phyloP scores from a whole-genome alignment of 2,329 filamentous ascomycete genomes.

The Nigrospora osmanthi region DNA sequence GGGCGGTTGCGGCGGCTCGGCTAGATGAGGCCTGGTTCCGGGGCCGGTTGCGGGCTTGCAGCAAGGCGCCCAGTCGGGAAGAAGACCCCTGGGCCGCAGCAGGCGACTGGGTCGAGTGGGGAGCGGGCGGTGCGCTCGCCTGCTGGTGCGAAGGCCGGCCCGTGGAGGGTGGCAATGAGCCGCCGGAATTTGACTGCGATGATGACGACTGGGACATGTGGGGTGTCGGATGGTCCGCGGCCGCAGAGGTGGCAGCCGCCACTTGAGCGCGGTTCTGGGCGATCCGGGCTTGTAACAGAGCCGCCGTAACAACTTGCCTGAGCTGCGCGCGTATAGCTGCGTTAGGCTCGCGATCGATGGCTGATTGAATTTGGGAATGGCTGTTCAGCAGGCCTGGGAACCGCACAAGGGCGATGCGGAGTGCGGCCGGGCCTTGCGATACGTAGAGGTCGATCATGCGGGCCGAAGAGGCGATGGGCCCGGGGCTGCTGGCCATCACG shows the following conservation, averaged over 20 bases:
- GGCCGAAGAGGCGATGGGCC: constrained; percentile 34
- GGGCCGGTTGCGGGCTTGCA: background rate
- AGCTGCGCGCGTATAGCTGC: constrained; percentile 39
- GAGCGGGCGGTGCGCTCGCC: background rate
- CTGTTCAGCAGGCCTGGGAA: constrained; percentile 42
- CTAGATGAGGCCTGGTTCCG: background rate
- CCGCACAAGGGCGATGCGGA: constrained; percentile 35
- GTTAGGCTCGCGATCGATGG: constrained; percentile 44
- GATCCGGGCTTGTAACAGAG: constrained; percentile 36
- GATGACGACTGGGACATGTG: constrained; percentile 6
- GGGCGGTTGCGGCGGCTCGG: background rate
- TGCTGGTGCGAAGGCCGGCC: background rate
- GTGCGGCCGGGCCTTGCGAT: constrained; percentile 37
- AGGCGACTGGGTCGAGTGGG: background rate
- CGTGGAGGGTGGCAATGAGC: constrained; percentile 1
- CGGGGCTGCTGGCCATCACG: constrained; percentile 6
- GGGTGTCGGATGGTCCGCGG: constrained; percentile 4
- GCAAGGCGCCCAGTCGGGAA: background rate
- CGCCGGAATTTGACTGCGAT: constrained; percentile 4
- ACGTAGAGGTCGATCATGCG: constrained; percentile 46
- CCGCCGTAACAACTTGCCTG: constrained; percentile 38
- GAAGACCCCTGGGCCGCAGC: background rate
- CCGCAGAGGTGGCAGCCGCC: constrained; percentile 6
- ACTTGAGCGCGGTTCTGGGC: constrained; percentile 27
- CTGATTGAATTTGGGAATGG: constrained; percentile 38